Conservation (phyloP, 2,329 filamentous ascomycete species). For the Elsinoe perseae region DNA sequence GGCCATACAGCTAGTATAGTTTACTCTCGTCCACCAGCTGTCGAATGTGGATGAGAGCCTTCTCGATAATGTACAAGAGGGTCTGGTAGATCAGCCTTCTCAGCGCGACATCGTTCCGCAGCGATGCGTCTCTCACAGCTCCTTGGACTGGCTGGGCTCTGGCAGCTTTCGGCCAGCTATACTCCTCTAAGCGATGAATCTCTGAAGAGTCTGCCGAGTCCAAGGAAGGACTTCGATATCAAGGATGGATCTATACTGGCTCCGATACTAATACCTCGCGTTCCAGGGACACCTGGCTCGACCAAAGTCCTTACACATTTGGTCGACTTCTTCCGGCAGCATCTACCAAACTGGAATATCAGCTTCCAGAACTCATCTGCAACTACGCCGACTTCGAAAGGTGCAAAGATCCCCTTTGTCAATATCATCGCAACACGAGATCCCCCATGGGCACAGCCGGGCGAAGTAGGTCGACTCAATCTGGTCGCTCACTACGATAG, state of each 20-base stretch:
- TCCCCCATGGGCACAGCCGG: conserved; percentile 68
- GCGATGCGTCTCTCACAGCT: conserved; percentile 24
- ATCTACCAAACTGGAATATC: conserved; percentile 71
- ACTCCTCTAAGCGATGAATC: conserved; percentile 64
- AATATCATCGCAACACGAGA: conserved; percentile 84
- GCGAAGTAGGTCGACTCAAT: conserved; percentile 72
- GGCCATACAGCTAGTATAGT: neutral
- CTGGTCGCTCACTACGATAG: conserved; percentile 93
- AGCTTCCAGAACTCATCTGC: conserved; percentile 85
- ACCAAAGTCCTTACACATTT: conserved; percentile 70
- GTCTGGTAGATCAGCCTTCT: neutral
- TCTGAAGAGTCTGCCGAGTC: conserved; percentile 62
- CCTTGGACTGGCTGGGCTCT: conserved; percentile 26
- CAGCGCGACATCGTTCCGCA: neutral
- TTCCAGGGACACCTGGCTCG: conserved; percentile 77
- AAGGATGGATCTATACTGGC: conserved; percentile 66
- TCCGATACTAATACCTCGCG: conserved; percentile 79
- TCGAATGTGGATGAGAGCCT: neutral
- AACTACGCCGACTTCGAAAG: conserved; percentile 67
- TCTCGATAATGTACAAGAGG: neutral
- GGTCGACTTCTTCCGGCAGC: conserved; percentile 65
- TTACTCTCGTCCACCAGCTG: neutral
- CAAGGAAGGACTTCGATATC: conserved; percentile 64
- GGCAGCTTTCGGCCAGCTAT: conserved; percentile 40
- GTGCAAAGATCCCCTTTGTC: conserved; percentile 66